Base-by-base conservation (phyloP, 179 eudicot species). In the Beta lomatogona region DNA sequence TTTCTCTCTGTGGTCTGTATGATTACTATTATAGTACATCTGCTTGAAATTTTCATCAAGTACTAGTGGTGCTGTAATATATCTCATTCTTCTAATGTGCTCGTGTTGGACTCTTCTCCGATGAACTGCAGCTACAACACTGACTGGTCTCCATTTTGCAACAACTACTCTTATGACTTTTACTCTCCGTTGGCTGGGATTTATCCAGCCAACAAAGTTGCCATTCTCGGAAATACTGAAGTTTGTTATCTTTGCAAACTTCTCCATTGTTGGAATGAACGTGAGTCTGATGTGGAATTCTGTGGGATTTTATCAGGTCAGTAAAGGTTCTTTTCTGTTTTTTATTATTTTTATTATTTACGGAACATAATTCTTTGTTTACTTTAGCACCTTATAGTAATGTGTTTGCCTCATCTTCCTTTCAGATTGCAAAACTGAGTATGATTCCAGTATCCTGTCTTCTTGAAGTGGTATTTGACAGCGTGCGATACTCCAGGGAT, bases 231-330 rank as follows among this genome's bases (percentile, higher is more conserved):
- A 94, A 52, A 84, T 92, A 53, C 25, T 92, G 53, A 93, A 90
- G 75, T 94, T 90, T 88, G 91, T 92, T 79, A 31, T 93, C 61
- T 92, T 94, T 76, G 97, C 98, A 15, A 95, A 93, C 81, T 92
- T 95, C 79, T 95, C 97, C 19, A 92, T 94, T 79, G 97, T 92
- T 74, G 96, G 98, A 79, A 93, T 93, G 97, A 94, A 93, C 12
- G 95, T 94, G 67, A 94, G 98, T 83, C 86, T 93, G 81, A 93
- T 94, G 98, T 93, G 96, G 98, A 95, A 94, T 78, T 94, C 98
- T 12, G 98, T 94, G 71, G 98, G 98, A 77, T 95, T 95, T 76
- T 94, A 94, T 89, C 98, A 94, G 98, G 98, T 93, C n/a, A 80
- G 88, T 86, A n/a, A 9, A 78, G 22, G 41, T 36, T 36, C 41